phyloP scores from a whole-genome alignment of 2,329 filamentous ascomycete species.

The Clonostachys chloroleuca region DNA sequence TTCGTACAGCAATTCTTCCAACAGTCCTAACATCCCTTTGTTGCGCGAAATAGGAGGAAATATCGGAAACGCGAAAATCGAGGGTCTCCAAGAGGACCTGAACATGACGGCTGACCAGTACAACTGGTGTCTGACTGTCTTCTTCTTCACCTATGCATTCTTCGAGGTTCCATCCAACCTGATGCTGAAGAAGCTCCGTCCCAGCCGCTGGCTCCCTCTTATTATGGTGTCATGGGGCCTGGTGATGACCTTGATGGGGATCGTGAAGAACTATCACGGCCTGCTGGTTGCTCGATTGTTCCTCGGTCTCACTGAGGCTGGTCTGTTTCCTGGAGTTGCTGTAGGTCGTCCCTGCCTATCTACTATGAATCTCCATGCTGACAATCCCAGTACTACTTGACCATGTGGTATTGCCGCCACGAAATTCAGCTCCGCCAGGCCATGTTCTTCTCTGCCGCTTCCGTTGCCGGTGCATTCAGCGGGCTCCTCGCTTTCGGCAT shows the following conservation, averaged over 20 bases:
- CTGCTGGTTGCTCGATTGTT: slow-evolving; percentile 47
- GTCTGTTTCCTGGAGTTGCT: slow-evolving; percentile 61
- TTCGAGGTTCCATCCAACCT: slow-evolving; percentile 75
- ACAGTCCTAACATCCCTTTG: slow-evolving; percentile 45
- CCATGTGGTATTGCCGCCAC: slow-evolving; percentile 54
- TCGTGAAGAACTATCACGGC: slow-evolving; percentile 42
- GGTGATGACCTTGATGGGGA: slow-evolving; percentile 47
- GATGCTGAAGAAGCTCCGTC: slow-evolving; percentile 68
- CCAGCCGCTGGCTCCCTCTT: slow-evolving; percentile 67
- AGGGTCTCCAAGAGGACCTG: slow-evolving; percentile 45
- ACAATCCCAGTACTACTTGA: slow-evolving; percentile 36
- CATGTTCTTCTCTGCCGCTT: slow-evolving; percentile 79
- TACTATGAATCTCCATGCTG: neutral
- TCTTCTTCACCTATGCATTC: slow-evolving; percentile 73
- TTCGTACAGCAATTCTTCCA: too few relatives aligned
- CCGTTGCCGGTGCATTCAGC: slow-evolving; percentile 73
- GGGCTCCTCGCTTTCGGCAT: slow-evolving; percentile 69
- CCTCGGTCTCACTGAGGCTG: slow-evolving; percentile 61
- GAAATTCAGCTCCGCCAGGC: slow-evolving; percentile 54
- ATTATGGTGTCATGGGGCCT: slow-evolving; percentile 58
- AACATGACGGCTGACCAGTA: slow-evolving; percentile 63
- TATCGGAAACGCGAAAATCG: slow-evolving; percentile 62
- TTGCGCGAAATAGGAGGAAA: slow-evolving; percentile 56
- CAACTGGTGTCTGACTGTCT: slow-evolving; percentile 65
- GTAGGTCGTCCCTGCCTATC: neutral